Conservation (phyloP, 2,329 filamentous ascomycete species). For the Ophioceras dolichostomum region DNA sequence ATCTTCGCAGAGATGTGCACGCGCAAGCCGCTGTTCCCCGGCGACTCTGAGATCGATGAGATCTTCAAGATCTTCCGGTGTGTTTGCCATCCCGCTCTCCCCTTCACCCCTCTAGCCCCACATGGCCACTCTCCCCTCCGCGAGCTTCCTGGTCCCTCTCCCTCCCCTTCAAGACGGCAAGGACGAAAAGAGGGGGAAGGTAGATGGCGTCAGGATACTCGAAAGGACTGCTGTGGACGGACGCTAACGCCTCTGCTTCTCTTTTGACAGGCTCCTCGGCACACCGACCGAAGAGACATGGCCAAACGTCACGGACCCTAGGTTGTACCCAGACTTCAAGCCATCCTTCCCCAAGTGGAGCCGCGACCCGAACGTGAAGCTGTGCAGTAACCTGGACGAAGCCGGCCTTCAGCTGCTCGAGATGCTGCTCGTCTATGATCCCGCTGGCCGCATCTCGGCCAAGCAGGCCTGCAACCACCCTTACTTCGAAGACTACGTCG, state of each 20-base stretch:
- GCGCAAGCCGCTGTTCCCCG: constrained; percentile 76
- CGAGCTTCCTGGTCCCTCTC: no score
- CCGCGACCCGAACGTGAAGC: constrained; percentile 47
- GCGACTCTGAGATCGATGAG: constrained; percentile 84
- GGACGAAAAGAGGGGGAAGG: no score
- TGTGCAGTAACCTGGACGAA: constrained; percentile 62
- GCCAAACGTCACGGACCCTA: constrained; percentile 58
- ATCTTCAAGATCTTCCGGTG: constrained; percentile 92
- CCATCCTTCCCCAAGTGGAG: constrained; percentile 78
- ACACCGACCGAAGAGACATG: constrained; percentile 69
- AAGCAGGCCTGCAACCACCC: constrained; percentile 78
- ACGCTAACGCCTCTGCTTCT: no score
- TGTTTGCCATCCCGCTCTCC: no score
- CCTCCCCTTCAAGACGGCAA: no score
- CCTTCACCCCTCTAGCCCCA: no score
- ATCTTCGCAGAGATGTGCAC: constrained; percentile 94
- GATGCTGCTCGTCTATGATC: constrained; percentile 69
- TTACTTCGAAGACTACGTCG: constrained; percentile 51
- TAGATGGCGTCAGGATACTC: no score
- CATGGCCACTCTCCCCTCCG: no score
- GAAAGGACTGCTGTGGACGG: no score
- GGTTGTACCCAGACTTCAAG: constrained; percentile 80
- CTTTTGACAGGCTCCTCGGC: constrained; percentile 48
- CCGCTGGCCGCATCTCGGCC: constrained; percentile 69
- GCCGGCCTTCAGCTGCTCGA: constrained; percentile 53